Evolutionary conservation across 805 yeast genomes (phyloP), one percentile per base, ranked within the genome.

Genomic region (Candida montana): DNA sequence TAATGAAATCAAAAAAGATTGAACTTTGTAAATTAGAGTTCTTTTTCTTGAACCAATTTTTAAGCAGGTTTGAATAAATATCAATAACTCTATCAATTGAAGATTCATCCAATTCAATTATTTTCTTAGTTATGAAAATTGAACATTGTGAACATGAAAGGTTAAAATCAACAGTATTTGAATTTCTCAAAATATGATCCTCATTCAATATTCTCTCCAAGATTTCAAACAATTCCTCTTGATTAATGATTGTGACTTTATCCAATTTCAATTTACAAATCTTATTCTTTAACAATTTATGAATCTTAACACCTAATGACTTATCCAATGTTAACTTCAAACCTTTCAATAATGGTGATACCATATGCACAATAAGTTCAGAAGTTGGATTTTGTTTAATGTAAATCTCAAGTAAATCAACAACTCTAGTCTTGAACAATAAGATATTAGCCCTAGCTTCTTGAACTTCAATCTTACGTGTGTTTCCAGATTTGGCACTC

Each of bases 401-500:
- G 53, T 75, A 87, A 6, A 74, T 63, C 19, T 86, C 95, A 18
- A 91, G 55, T 55, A 91, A 67, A 53, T 90, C 96, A 39, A 91
- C 64, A 7, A 88, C 74, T 41, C 95, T 70, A 50, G 75, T 77
- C 56, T 91, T 91, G 65, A 90, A 83, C 39, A 83, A 74, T 5
- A 81, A 69, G 68, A 91, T 83, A 53, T 79, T 83, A 57, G 83
- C 84, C 54, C 81, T 77, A 7, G 97, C 96, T 47, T 81, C 83
- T 36, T 71, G 64, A n/a, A 79, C 86, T 45, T 86, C 95, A 17
- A 72, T 61, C 53, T 86, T 86, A 54, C 84, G 73, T 59, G 75
- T 77, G 58, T 71, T 83, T 27, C 89, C 89, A 6, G 74, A 74
- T n/a, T 65, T 56, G 10, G 73, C 72, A 12, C 65, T 55, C 3